phyloP scores from a whole-genome alignment of 169 alveolate species.

The Ichthyophthirius multifiliis region DNA sequence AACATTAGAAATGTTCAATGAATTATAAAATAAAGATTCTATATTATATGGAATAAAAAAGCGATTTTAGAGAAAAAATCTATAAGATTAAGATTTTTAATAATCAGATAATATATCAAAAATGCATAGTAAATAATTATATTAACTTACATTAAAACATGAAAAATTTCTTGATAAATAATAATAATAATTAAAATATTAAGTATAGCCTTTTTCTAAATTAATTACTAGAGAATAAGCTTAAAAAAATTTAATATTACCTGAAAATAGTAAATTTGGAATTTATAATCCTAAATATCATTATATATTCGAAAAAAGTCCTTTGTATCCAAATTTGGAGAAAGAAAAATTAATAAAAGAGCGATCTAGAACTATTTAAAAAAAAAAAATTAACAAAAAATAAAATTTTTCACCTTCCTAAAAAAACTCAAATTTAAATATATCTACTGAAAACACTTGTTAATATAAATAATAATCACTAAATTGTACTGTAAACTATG shows the following conservation, averaged over 20 bases:
- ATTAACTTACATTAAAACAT: not conserved
- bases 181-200: no score
- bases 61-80: not conserved
- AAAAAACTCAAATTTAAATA: no score
- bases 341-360: not conserved
- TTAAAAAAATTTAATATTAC: no score
- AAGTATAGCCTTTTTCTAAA: constrained; percentile 6
- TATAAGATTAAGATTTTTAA: not conserved
- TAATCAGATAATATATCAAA: not conserved
- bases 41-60: not conserved
- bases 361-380: no score
- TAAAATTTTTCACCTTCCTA: no score
- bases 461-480: no score
- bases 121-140: no score
- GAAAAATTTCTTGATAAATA: not conserved
- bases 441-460: no score
- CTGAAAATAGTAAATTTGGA: not conserved
- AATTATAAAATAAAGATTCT: not conserved
- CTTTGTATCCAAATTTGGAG: not conserved
- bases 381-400: no score
- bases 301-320: not conserved
- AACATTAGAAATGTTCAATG: not conserved
- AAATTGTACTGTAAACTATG: no score
- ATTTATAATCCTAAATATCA: constrained; percentile 11
- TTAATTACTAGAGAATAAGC: not conserved